Conservation (phyloP, 805 yeast species). For the Saturnispora serradocipensis region DNA sequence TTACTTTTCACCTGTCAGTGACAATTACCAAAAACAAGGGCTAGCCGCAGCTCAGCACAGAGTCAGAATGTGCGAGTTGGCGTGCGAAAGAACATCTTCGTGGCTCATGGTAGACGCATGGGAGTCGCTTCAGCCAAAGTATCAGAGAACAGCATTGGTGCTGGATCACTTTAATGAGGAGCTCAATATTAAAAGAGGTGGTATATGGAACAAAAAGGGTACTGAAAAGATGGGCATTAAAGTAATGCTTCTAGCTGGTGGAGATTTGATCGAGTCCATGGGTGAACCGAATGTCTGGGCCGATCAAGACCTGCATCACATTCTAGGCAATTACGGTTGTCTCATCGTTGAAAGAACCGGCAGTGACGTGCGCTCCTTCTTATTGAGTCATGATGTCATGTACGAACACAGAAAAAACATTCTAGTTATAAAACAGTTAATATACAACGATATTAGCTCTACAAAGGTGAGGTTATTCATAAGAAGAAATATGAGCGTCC, state of each 20-base stretch:
- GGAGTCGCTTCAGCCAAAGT: constrained; percentile 88
- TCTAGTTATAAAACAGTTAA: constrained; percentile 88
- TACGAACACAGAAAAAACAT: constrained; percentile 92
- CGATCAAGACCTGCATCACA: constrained; percentile 88
- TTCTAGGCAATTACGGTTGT: constrained; percentile 93
- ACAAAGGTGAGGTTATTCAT: constrained; percentile 90
- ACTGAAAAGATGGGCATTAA: constrained; percentile 61
- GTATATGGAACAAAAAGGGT: constrained; percentile 52
- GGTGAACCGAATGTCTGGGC: constrained; percentile 99
- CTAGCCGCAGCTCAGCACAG: constrained; percentile 82
- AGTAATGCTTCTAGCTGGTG: constrained; percentile 95
- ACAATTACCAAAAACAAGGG: constrained; percentile 88
- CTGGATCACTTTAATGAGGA: constrained; percentile 95
- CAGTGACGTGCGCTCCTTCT: constrained; percentile 85
- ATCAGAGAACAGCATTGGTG: constrained; percentile 91
- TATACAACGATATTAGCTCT: constrained; percentile 91
- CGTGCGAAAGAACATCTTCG: constrained; percentile 90
- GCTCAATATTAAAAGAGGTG: constrained; percentile 83
- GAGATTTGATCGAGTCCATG: constrained; percentile 95
- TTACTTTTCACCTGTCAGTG: constrained; percentile 88
- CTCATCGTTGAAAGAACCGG: constrained; percentile 96
- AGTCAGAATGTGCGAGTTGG: constrained; percentile 96
- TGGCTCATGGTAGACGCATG: constrained; percentile 99
- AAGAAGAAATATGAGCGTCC: constrained; percentile 94
- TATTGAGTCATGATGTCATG: constrained; percentile 92